Conservation (phyloP, 257 asterid genomes). For the Ilex aquifolium region DNA sequence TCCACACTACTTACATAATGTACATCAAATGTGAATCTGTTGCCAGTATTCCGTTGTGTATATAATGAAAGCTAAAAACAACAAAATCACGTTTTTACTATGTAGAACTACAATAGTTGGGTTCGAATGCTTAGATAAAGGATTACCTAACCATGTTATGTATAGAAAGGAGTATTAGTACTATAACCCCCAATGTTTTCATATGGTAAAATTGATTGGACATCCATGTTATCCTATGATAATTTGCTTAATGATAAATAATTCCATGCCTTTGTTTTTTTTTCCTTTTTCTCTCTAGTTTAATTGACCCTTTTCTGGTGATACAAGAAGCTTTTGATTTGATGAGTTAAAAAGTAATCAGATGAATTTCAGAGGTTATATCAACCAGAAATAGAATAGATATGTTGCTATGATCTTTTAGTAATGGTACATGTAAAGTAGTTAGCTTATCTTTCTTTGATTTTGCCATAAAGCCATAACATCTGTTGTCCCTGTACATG, state of each 20-base stretch:
- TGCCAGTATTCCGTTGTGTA: too few species aligned
- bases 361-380: conserved; percentile 2
- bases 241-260: too few species aligned
- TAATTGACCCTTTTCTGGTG: neutral
- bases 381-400: conserved; percentile 9
- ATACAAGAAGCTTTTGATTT: neutral
- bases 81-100: neutral
- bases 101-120: too few species aligned
- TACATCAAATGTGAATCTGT: too few species aligned
- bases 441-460: conserved; percentile 26
- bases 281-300: conserved; percentile 1
- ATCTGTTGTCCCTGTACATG: conserved; percentile 8
- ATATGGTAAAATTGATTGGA: too few species aligned
- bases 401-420: conserved; percentile 7
- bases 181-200: neutral
- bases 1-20: too few species aligned
- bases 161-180: neutral
- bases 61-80: too few species aligned
- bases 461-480: conserved; percentile 38
- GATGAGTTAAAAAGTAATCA: conserved; percentile 1
- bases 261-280: neutral
- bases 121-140: neutral
- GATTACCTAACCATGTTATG: neutral
- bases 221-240: too few species aligned
- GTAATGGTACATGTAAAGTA: conserved; percentile 30